Evolutionary conservation across 192 early-diverging fungal species (phyloP).

Genomic region (Rhizoclosmatium globosum): DNA sequence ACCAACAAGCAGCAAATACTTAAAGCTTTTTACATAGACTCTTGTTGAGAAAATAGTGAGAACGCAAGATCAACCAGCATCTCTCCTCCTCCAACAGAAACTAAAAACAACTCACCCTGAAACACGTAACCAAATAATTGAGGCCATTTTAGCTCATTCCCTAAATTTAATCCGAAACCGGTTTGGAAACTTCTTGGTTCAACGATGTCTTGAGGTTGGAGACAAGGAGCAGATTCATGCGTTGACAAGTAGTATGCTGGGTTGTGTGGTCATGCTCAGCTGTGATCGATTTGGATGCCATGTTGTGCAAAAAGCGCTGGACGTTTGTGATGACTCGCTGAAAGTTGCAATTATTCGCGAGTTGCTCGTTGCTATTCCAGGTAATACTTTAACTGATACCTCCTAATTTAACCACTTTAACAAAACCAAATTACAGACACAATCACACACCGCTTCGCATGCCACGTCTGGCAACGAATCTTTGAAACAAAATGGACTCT

Average conservation of each 20-base stretch:
- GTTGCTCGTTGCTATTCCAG: constrained; percentile 60
- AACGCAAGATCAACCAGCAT: constrained; percentile 78
- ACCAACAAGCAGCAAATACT: not conserved
- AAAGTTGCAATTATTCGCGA: constrained; percentile 66
- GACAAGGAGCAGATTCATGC: constrained; percentile 61
- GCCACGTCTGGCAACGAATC: constrained; percentile 82
- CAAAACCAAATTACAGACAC: constrained; percentile 50
- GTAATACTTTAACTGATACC: no score
- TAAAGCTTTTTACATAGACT: constrained; percentile 39
- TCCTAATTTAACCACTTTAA: no score
- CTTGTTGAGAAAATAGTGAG: constrained; percentile 72
- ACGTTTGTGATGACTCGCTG: constrained; percentile 66
- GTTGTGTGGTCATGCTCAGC: constrained; percentile 64
- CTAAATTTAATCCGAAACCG: constrained; percentile 73
- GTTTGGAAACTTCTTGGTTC: constrained; percentile 81
- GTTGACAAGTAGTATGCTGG: constrained; percentile 64
- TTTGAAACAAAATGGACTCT: constrained; percentile 73
- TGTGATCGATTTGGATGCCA: constrained; percentile 82
- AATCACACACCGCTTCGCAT: constrained; percentile 75
- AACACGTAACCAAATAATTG: constrained; percentile 64
- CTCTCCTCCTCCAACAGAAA: constrained; percentile 73
- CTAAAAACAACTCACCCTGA: constrained; percentile 61
- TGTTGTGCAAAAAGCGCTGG: constrained; percentile 78
- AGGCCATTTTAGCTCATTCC: constrained; percentile 63
- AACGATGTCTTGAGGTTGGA: constrained; percentile 71